Evolutionary conservation across 345 rosid genomes (phyloP), one percentile per base, ranked within the genome.

Genomic region (Anastatica hierochuntica): DNA sequence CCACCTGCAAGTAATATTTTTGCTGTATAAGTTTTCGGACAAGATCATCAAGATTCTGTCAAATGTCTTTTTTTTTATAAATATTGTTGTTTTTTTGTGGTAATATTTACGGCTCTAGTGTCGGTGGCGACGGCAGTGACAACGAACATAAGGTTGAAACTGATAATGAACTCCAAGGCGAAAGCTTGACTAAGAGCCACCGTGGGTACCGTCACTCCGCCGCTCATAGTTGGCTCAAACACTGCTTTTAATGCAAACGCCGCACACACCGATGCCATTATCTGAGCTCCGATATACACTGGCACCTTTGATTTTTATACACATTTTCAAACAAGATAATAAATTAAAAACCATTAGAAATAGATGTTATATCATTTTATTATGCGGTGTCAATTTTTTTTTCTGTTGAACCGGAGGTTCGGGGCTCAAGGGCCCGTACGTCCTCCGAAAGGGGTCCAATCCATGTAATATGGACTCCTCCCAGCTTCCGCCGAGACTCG

Each of bases 41-140:
- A 66, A 53, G 8, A 29, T 10, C 19, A 26, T 18, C 9, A 13
- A 48, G 4, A 39, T 10, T 23, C 12, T 9, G 19, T 14, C 7
- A 6, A 10, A 8, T 31, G 16, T 37, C 43, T 40, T 6, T 1
- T 30, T 6, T 29, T 29, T 8, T 29, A 8, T 29, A 29, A 29
- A 2, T 4, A 13, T 29, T 4, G 6, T 16, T 20, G 37, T 37
- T 14, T 1, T 9, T n/a, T n/a, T n/a, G n/a, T n/a, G n/a, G 51
- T 24, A 26, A 9, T n/a, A 21, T 41, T 57, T 75, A 89, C 92
- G 61, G 97, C 95, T 81, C 87, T 75, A 0, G 87, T 89, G 88
- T 89, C 92, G 68, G 97, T 89, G 74, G 97, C 85, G 1, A 85
- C 87, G 36, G 92, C 95, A 24, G 95, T 85, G 76, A 83, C 85